Base-by-base conservation (phyloP, 768 basidiomycete genomes). In the Kwoniella bestiolae region DNA sequence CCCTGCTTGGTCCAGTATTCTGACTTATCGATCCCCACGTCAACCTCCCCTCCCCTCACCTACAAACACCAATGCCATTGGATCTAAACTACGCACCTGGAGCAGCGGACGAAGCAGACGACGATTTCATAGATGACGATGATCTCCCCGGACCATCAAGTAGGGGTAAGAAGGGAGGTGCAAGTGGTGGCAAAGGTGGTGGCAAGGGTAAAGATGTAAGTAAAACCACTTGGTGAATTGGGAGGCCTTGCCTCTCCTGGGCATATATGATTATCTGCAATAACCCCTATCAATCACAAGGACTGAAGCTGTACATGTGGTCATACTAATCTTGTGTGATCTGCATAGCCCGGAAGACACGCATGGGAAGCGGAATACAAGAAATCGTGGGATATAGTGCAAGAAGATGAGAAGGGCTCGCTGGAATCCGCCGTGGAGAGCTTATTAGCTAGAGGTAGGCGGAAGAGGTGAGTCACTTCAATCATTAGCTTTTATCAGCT, bases 291-390 rank as follows among this genome's bases (percentile, higher is more conserved):
- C 9, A 38, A 38, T 38, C 6, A 2, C 35, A 2, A 35, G 12
- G 34, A 35, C 5, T 6, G 34, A 35, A 12, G 34, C 12, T 5
- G 5, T 12, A 35, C 34, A 12, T 5, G 12, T 5, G 12, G 6
- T 35, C 34, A 35, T 41, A 49, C n/a, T 45, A 9, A 8, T 2
- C 28, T 28, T 66, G 70, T 44, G 23, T 18, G 35, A 26, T 35
- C 7, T 7, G 29, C 31, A 31, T 38, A 67, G 66, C 49, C 66
- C n/a, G 71, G 78, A 47, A 65, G 65, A 3, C 94, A 95, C 71
- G 91, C 93, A 31, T 99, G 95, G 95, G 95, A 98, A 78, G 95
- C 92, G 1, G 89, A 90, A 3, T 97, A 94, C 78, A 88, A 90
- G 34, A 89, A 94, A 41, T 91, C 92, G 51, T 99, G 96, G 96